These are phyloP conservation scores for Boletus mariae DNA, from an alignment of 1,284 basidiomycete species.

Conservation along the genomic window DNA sequence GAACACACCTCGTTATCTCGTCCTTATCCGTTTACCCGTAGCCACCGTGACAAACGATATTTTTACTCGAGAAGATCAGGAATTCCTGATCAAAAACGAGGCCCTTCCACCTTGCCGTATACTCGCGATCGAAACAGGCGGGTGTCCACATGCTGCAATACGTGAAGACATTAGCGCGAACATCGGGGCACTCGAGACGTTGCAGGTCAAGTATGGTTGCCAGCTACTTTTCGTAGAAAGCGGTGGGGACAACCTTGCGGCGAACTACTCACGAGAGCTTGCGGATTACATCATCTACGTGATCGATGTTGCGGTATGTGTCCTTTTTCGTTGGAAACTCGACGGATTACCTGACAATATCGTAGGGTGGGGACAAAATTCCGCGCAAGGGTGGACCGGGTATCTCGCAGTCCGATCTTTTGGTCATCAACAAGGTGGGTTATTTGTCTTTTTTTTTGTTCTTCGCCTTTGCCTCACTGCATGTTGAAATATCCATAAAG, in stretches of 20 bases:
- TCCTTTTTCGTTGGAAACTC: constrained; percentile 2
- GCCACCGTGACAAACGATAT: constrained; percentile 96
- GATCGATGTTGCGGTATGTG: constrained; percentile 72
- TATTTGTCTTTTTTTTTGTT: constrained; percentile 1
- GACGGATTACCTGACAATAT: constrained; percentile 10
- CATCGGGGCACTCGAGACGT: constrained; percentile 89
- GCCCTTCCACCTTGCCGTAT: constrained; percentile 86
- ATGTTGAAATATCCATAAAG: constrained; percentile 40
- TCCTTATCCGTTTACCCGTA: constrained; percentile 34
- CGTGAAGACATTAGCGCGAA: constrained; percentile 98
- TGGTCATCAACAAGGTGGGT: constrained; percentile 88
- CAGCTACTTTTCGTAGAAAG: constrained; percentile 91
- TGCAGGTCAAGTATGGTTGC: constrained; percentile 87
- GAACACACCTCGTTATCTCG: constrained; percentile 4
- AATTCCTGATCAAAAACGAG: constrained; percentile 91
- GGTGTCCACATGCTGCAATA: constrained; percentile 94
- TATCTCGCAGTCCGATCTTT: constrained; percentile 90
- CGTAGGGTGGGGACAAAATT: constrained; percentile 93
- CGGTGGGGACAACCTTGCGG: constrained; percentile 94
- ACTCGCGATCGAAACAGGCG: constrained; percentile 94
- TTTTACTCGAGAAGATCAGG: constrained; percentile 96
- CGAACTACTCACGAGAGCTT: constrained; percentile 93
- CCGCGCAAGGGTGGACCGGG: constrained; percentile 97
- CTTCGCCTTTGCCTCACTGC: background rate
- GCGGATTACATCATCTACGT: constrained; percentile 98